Percentiles rank a stretch among this genome's conserved stretches.
phyloP scores from a whole-genome alignment of 768 basidiomycete genomes.

The Trametes cinnabarina region DNA sequence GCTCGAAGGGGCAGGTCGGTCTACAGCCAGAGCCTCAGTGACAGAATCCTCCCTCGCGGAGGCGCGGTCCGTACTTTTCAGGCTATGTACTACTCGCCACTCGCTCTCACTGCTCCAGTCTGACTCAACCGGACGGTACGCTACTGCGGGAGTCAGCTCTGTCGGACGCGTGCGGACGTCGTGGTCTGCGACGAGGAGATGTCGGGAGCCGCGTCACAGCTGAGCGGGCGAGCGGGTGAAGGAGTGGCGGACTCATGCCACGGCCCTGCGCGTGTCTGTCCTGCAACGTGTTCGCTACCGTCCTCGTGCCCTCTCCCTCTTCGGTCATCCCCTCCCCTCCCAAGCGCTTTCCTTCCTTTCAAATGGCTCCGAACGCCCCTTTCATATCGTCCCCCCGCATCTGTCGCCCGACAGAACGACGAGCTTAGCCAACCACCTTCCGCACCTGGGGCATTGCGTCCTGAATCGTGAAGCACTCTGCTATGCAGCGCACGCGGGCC shows the following conservation, averaged over 20 bases:
- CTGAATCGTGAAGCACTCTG: too few relatives aligned
- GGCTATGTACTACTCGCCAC: not conserved
- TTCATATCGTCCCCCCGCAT: not conserved
- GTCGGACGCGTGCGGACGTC: not conserved
- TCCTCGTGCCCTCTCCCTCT: conserved; percentile 10
- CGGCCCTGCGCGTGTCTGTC: conserved; percentile 14
- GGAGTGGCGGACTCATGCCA: not conserved
- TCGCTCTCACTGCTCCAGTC: not conserved
- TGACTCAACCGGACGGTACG: not conserved
- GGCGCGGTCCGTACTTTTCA: not conserved
- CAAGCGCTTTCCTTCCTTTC: conserved; percentile 7
- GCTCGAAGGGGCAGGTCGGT: conserved; percentile 3
- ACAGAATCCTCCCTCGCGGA: not conserved
- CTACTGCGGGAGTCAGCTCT: not conserved
- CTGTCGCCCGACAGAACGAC: too few relatives aligned
- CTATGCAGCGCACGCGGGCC: too few relatives aligned
- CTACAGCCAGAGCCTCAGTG: not conserved
- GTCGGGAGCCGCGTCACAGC: not conserved
- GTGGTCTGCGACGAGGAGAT: not conserved
- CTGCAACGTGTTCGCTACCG: conserved; percentile 17
- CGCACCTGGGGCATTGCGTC: too few relatives aligned
- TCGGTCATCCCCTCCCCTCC: conserved; percentile 7
- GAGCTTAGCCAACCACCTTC: too few relatives aligned
- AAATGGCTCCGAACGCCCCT: conserved; percentile 1
- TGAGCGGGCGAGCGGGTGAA: not conserved